phyloP scores from a whole-genome alignment of 257 asterid genomes.

The Datura wrightii region DNA sequence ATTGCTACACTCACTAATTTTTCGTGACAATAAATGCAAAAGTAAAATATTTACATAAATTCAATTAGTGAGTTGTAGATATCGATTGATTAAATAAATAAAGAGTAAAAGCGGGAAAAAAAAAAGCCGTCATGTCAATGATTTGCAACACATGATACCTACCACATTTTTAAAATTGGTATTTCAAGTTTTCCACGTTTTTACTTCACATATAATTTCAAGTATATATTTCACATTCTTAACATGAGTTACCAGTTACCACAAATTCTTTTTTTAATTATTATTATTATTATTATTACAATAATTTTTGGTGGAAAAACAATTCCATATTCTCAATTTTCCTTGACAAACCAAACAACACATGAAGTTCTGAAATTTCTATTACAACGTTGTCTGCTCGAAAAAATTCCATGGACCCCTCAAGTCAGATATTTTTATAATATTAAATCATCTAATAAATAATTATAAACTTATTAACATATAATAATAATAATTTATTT shows the following conservation, averaged over 20 bases:
- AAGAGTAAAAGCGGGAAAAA: background rate
- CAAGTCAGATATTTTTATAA: background rate
- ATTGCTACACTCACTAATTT: no score
- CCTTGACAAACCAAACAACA: background rate
- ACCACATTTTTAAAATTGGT: background rate
- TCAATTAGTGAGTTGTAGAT: background rate
- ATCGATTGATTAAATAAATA: background rate
- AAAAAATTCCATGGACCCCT: conserved; percentile 30
- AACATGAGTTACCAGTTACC: conserved; percentile 47
- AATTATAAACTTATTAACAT: background rate
- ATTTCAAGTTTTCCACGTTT: background rate
- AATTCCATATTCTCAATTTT: conserved; percentile 14
- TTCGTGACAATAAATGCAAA: no score
- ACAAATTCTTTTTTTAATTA: no score
- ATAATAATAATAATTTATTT: no score
- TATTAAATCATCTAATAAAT: background rate
- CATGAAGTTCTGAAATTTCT: conserved; percentile 14
- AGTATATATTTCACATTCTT: conserved; percentile 41
- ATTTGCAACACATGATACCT: background rate
- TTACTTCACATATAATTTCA: conserved; percentile 34
- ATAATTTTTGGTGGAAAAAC: background rate
- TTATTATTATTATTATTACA: no score
- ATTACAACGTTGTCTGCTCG: conserved; percentile 22
- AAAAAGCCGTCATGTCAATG: background rate
- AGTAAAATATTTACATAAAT: no score